Evolutionary conservation across 495 filamentous ascomycete genomes (phyloP).

Genomic region (Penicillium cinerascens): DNA sequence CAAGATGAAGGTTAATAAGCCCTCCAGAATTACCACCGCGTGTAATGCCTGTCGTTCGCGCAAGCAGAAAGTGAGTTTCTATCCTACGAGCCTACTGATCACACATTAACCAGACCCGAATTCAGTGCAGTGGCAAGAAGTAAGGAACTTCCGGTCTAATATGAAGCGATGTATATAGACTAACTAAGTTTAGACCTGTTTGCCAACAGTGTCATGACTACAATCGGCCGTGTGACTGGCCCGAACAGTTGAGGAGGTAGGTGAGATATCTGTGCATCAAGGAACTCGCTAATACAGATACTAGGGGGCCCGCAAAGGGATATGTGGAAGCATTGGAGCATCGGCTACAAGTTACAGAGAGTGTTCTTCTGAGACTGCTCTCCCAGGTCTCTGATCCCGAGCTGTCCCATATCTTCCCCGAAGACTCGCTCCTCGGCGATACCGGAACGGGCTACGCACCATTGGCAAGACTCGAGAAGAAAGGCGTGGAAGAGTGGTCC

Average conservation of each 20-base stretch:
- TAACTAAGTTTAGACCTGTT: constrained; percentile 21
- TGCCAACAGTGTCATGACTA: constrained; percentile 37
- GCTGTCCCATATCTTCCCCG: constrained; percentile 17
- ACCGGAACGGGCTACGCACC: constrained; percentile 15
- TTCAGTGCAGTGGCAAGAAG: constrained; percentile 39
- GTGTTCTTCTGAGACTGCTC: constrained; percentile 29
- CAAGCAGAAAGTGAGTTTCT: constrained; percentile 35
- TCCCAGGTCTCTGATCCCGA: constrained; percentile 31
- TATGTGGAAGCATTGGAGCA: constrained; percentile 40
- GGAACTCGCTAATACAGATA: neutral
- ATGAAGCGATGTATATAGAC: neutral
- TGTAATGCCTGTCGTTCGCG: constrained; percentile 37
- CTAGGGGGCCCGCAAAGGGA: constrained; percentile 39
- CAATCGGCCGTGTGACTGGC: constrained; percentile 37
- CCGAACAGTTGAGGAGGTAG: constrained; percentile 38
- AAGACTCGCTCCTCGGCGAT: neutral
- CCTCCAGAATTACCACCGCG: constrained; percentile 33
- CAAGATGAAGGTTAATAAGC: constrained; percentile 16
- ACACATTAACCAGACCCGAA: neutral
- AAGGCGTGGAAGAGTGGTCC: constrained; percentile 35
- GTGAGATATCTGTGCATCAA: neutral
- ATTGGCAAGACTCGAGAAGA: constrained; percentile 26
- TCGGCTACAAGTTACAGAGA: constrained; percentile 38
- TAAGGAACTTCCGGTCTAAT: constrained; percentile 6
- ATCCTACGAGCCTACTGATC: neutral